Conservation (phyloP, 257 asterid genomes). For the Paraleonurus japonicus region DNA sequence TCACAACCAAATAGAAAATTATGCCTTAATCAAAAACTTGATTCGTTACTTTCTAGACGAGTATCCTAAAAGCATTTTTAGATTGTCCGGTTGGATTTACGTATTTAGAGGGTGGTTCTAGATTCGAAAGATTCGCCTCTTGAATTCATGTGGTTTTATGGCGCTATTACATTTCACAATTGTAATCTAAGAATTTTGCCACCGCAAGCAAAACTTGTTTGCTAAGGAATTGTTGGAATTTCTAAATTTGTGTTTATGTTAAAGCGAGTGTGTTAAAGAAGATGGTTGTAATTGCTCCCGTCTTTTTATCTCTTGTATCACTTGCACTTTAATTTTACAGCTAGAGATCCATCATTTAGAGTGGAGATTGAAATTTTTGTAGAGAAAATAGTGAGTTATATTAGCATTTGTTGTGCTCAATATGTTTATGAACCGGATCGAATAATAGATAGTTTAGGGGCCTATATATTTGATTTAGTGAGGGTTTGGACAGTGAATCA, state of each 20-base stretch:
- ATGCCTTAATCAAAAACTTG: slow-evolving; percentile 6
- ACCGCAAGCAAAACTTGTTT: slow-evolving; percentile 14
- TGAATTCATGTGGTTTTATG: slow-evolving; percentile 27
- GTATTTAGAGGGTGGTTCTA: background rate
- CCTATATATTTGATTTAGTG: no score
- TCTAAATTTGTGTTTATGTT: slow-evolving; percentile 14
- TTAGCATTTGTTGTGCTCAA: no score
- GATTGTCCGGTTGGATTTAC: slow-evolving; percentile 1
- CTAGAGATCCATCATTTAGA: no score
- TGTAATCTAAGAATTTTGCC: slow-evolving; percentile 5
- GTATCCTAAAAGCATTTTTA: slow-evolving; percentile 11
- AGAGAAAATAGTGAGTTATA: no score
- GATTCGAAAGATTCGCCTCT: slow-evolving; percentile 23
- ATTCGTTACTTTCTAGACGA: slow-evolving; percentile 18
- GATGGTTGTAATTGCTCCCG: no score
- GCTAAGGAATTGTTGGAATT: slow-evolving; percentile 17
- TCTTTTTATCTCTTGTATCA: no score
- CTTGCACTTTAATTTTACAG: no score
- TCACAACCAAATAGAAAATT: no score
- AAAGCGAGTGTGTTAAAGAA: slow-evolving; percentile 24
- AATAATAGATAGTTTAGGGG: slow-evolving; percentile 22
- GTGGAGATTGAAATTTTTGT: no score
- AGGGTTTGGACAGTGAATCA: no score
- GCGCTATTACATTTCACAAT: slow-evolving; percentile 18
- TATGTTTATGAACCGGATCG: slow-evolving; percentile 15